These are phyloP conservation scores for Collybia sp. DNA, from an alignment of 768 basidiomycete species.

Conservation along the genomic window DNA sequence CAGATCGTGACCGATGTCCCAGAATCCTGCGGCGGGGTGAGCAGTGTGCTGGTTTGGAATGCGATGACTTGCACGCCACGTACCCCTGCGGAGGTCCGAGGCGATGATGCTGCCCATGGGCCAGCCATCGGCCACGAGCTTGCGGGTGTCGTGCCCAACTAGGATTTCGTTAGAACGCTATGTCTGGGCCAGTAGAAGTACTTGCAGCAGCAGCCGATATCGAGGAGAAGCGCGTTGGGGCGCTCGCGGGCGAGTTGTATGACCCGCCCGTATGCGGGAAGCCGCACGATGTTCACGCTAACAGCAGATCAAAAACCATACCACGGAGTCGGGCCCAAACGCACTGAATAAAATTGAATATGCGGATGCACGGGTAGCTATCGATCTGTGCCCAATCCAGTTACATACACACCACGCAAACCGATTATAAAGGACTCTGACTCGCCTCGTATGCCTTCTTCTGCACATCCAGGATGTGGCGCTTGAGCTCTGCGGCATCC, in stretches of 20 bases:
- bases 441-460: constrained; percentile 23
- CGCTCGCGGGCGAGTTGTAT: constrained; percentile 14
- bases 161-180: background rate
- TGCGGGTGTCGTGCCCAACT: constrained; percentile 30
- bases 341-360: constrained; percentile 22
- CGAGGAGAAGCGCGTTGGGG: constrained; percentile 22
- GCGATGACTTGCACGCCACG: too few relatives aligned
- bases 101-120: constrained; percentile 22
- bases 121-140: constrained; percentile 26
- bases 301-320: background rate
- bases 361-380: constrained; percentile 26
- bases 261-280: constrained; percentile 21
- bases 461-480: constrained; percentile 26
- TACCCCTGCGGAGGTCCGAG: constrained; percentile 25
- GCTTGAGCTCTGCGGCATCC: constrained; percentile 21
- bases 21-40: constrained; percentile 32
- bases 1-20: constrained; percentile 50
- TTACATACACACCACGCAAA: background rate
- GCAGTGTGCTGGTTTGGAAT: too few relatives aligned
- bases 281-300: constrained; percentile 21
- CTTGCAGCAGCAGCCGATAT: constrained; percentile 30
- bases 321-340: background rate
- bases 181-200: background rate
- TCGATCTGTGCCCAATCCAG: constrained; percentile 17
- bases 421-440: background rate